Base-by-base conservation (phyloP, 1,284 basidiomycete genomes). In the Boletus mariae region DNA sequence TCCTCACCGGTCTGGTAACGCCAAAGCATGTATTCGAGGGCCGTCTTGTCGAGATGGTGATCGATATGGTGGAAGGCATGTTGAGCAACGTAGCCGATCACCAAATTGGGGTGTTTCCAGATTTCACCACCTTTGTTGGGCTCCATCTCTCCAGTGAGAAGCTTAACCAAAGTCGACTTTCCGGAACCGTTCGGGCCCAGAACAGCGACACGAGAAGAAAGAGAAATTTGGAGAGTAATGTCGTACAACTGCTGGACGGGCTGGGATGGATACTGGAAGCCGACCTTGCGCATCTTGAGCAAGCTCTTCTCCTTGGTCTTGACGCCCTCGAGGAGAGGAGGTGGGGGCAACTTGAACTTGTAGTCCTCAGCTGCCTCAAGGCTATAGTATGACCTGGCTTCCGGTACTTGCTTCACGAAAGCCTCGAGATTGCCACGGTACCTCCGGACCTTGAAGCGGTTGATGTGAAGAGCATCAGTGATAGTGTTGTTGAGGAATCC, bases 11-110 rank as follows among this genome's bases (percentile, higher is more conserved):
- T 98, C 84, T 98, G 94, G 85, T 98, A 98, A 78, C 94, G 94
- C 92, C 94, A 96, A 63, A 97, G 79, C 90, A 98, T 94, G 85
- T 98, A 98, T 79, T 98, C 92, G 66, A 98, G 88, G 53, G 95
- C 92, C 35, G 94, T 97, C 82, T 94, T 95, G 84, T 97, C 94
- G 71, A 98, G 91, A 73, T 97, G 94, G 74, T 93, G 78, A 74
- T 98, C 94, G 68, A 98, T 98, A 76, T 97, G 95, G 82, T 97
- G 94, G 92, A 96, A 97, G 61, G 94, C 95, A 77, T 98, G 94
- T 77, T 98, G 94, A 51, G 94, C 94, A 63, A 98, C 94, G 79
- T 98, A 98, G 72, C 94, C 94, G 61, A 97, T 95, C 78, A 98
- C 94, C 82, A 98, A 83, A 83, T 98, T 98, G 58, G 95, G 95